phyloP scores from a whole-genome alignment of 768 basidiomycete species.

The Mycena filopes region DNA sequence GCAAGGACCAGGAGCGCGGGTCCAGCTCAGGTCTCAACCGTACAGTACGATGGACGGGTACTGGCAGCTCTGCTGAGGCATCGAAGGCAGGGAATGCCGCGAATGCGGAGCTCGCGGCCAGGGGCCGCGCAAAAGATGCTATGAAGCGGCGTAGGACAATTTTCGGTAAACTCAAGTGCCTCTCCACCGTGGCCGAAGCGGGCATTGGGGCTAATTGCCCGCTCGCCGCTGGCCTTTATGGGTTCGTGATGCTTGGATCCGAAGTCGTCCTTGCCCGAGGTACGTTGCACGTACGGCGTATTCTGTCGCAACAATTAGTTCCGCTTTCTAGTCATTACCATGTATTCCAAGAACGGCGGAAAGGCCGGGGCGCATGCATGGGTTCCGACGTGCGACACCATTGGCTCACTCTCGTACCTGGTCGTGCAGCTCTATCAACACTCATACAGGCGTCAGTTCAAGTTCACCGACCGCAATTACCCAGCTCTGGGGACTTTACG shows the following conservation, averaged over 20 bases:
- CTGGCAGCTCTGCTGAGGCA: background rate
- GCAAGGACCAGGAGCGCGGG: background rate
- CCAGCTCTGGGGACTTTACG: too few relatives aligned
- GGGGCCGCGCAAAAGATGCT: background rate
- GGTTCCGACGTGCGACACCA: background rate
- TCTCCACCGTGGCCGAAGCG: background rate
- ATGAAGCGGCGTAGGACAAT: background rate
- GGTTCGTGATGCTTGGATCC: conserved; percentile 3
- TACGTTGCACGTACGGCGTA: background rate
- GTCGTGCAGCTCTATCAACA: too few relatives aligned
- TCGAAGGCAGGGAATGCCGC: conserved; percentile 2
- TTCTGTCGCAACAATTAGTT: background rate
- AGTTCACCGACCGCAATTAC: background rate
- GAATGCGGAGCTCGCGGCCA: background rate
- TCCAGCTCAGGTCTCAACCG: conserved; percentile 1
- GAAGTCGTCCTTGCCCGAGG: conserved; percentile 2
- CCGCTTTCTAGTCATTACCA: background rate
- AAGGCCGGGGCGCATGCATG: background rate
- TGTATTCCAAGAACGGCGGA: too few relatives aligned
- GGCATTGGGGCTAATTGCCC: background rate
- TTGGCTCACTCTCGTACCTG: too few relatives aligned
- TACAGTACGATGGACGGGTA: background rate
- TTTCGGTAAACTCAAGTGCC: background rate
- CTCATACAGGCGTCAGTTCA: background rate
- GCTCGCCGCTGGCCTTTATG: background rate